phyloP scores from a whole-genome alignment of 805 yeast species.

The Cyberlindnera galapagoensis region DNA sequence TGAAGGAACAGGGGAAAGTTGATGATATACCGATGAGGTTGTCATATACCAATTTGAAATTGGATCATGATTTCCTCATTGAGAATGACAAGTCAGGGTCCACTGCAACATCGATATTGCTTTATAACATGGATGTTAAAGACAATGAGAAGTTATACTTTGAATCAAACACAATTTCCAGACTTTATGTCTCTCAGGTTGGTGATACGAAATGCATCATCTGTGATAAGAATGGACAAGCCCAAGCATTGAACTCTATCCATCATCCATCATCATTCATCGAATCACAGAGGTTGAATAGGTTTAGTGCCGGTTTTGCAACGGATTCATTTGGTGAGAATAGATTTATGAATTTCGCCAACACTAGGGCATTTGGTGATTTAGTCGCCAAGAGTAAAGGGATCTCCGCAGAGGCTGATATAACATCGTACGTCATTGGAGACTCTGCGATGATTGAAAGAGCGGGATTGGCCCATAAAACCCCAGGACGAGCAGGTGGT shows the following conservation, averaged over 20 bases:
- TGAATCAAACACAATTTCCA: conserved; percentile 58
- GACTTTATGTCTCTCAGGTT: conserved; percentile 76
- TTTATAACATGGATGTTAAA: conserved; percentile 38
- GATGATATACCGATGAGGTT: conserved; percentile 60
- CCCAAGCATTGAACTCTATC: conserved; percentile 67
- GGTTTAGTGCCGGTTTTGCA: conserved; percentile 55
- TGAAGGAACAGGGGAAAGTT: conserved; percentile 19
- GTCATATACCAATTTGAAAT: conserved; percentile 54
- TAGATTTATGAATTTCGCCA: conserved; percentile 73
- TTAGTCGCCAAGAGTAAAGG: conserved; percentile 74
- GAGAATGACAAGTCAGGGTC: conserved; percentile 41
- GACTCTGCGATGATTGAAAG: conserved; percentile 37
- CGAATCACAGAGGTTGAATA: conserved; percentile 67
- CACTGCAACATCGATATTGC: conserved; percentile 60
- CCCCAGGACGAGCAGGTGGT: conserved; percentile 48
- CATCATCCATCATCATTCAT: conserved; percentile 86
- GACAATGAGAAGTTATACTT: conserved; percentile 31
- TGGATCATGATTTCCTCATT: conserved; percentile 56
- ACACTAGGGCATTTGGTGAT: conserved; percentile 94
- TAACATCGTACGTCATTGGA: conserved; percentile 64
- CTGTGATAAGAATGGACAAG: conserved; percentile 76
- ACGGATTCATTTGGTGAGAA: conserved; percentile 93
- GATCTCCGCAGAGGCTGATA: conserved; percentile 87
- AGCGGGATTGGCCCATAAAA: conserved; percentile 14
- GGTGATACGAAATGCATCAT: conserved; percentile 88